These are phyloP conservation scores for Tilletia walkeri DNA, from an alignment of 1,284 basidiomycete genomes.

Conservation along the genomic window DNA sequence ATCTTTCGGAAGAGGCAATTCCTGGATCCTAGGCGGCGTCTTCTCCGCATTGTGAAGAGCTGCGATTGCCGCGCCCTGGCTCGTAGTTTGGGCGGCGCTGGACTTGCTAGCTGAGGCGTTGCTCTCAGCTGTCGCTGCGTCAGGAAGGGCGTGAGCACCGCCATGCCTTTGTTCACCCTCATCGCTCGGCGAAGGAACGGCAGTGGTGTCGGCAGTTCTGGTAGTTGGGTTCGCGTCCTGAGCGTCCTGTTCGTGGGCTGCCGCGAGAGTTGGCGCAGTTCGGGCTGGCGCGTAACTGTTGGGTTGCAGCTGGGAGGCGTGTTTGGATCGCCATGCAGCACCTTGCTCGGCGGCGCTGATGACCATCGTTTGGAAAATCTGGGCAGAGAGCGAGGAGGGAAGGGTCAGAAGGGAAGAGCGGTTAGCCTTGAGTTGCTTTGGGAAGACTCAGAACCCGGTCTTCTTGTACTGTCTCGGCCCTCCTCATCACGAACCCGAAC, in stretches of 20 bases:
- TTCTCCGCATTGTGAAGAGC: background rate
- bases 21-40: background rate
- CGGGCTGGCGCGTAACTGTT: background rate
- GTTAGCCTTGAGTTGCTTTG: no score
- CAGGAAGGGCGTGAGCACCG: background rate
- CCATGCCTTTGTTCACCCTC: no score
- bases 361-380: no score
- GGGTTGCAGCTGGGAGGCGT: background rate
- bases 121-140: background rate
- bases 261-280: no score
- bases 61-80: background rate
- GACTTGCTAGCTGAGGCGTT: no score
- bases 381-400: background rate
- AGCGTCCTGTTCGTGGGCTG: background rate
- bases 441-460: no score
- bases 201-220: background rate
- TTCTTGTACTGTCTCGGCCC: no score
- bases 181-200: background rate
- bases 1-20: background rate
- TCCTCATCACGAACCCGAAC: no score
- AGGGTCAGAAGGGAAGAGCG: background rate
- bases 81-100: no score
- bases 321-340: background rate
- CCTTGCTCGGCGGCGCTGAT: slow-evolving; percentile 9
- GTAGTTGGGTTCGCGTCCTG: background rate